Percentiles rank a stretch among this genome's conserved stretches.
Conservation (phyloP, 768 basidiomycete genomes). For the Pholiota microspora region DNA sequence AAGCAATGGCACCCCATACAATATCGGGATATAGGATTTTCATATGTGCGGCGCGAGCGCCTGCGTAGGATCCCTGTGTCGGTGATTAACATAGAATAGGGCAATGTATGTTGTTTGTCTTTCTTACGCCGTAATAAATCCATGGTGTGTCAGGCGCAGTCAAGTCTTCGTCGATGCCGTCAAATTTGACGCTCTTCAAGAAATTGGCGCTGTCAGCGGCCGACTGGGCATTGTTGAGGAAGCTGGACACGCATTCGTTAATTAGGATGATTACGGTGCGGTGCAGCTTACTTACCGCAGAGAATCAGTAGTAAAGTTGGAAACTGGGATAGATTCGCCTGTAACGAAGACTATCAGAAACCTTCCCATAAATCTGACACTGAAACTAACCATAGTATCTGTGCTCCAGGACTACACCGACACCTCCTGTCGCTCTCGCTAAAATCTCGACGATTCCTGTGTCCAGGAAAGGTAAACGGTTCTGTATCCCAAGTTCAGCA, state of each 20-base stretch:
- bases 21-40: conserved; percentile 81
- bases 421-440: conserved; percentile 78
- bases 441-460: conserved; percentile 88
- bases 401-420: conserved; percentile 91
- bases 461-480: conserved; percentile 59
- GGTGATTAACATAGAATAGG: background rate
- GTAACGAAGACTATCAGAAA: background rate
- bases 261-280: background rate
- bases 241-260: conserved; percentile 40
- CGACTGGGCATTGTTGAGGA: conserved; percentile 87
- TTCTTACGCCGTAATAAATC: conserved; percentile 88
- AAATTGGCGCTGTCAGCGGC: conserved; percentile 92
- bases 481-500: too few species aligned
- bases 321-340: conserved; percentile 76
- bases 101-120: background rate
- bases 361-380: background rate
- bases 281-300: conserved; percentile 51
- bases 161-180: conserved; percentile 66
- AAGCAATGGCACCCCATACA: conserved; percentile 88
- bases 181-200: conserved; percentile 76
- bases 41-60: conserved; percentile 93
- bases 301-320: conserved; percentile 78
- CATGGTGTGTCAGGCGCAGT: conserved; percentile 75
- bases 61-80: conserved; percentile 93
- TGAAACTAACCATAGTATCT: conserved; percentile 70